Conservation (phyloP, 208 protist species). For the Trypanosoma grayi region DNA sequence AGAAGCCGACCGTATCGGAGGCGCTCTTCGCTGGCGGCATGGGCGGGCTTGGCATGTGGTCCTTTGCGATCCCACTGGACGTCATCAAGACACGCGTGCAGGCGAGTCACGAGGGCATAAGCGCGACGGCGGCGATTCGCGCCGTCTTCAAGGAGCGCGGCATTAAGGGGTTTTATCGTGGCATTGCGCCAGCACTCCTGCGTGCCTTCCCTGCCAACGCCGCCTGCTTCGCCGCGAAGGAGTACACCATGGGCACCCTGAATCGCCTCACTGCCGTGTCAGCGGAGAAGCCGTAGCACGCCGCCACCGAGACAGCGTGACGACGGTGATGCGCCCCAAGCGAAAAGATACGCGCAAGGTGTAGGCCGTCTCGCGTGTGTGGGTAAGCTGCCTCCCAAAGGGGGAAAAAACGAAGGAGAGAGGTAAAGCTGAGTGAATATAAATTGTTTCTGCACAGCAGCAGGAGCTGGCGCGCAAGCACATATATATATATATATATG, state of each 20-base stretch:
- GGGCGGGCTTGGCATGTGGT: slow-evolving; percentile 40
- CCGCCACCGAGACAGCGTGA: too few species aligned
- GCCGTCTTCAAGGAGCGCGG: slow-evolving; percentile 21
- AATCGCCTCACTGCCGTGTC: neutral
- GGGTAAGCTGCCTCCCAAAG: too few species aligned
- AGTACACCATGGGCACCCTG: slow-evolving; percentile 12
- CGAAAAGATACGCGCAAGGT: too few species aligned
- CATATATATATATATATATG: too few species aligned
- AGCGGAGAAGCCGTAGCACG: neutral
- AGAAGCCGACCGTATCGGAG: slow-evolving; percentile 11
- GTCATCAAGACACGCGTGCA: slow-evolving; percentile 49
- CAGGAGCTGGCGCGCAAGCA: too few species aligned
- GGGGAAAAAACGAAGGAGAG: too few species aligned
- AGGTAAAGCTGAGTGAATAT: too few species aligned
- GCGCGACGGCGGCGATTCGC: slow-evolving; percentile 2
- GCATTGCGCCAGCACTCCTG: slow-evolving; percentile 33
- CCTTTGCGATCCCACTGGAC: slow-evolving; percentile 39
- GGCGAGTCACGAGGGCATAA: slow-evolving; percentile 8
- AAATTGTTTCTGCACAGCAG: too few species aligned
- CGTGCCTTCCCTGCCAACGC: slow-evolving; percentile 42
- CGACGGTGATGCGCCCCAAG: too few species aligned
- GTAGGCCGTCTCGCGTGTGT: too few species aligned
- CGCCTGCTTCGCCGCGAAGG: slow-evolving; percentile 31
- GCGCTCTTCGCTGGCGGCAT: slow-evolving; percentile 43
- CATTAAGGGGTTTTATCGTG: slow-evolving; percentile 34